These are phyloP conservation scores for Nicotiana tabacum DNA, from an alignment of 257 asterid species.

Conservation along the genomic window DNA sequence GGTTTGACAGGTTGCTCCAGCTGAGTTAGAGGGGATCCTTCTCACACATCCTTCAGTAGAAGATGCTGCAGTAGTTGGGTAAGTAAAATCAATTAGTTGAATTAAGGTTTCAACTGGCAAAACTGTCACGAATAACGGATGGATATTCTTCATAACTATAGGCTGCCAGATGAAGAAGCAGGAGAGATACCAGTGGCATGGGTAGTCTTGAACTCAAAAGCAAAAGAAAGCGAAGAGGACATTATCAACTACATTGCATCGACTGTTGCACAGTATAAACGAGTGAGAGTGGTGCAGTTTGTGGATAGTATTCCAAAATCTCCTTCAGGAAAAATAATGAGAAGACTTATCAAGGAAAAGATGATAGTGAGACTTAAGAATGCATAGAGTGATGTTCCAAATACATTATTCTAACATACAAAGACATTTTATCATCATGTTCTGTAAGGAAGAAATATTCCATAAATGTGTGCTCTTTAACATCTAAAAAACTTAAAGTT, in stretches of 20 bases:
- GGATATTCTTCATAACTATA: slow-evolving; percentile 16
- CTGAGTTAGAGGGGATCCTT: slow-evolving; percentile 94
- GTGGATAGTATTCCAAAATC: slow-evolving; percentile 78
- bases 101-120: background rate
- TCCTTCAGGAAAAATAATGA: slow-evolving; percentile 87
- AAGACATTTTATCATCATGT: background rate
- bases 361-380: slow-evolving; percentile 30
- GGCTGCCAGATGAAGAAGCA: slow-evolving; percentile 69
- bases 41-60: slow-evolving; percentile 73
- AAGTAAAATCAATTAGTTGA: slow-evolving; percentile 5
- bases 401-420: background rate
- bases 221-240: slow-evolving; percentile 64
- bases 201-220: slow-evolving; percentile 55
- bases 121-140: background rate
- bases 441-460: background rate
- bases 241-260: slow-evolving; percentile 61
- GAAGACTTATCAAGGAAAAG: slow-evolving; percentile 66
- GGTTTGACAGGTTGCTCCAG: slow-evolving; percentile 89
- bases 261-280: slow-evolving; percentile 64
- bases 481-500: background rate
- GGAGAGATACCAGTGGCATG: slow-evolving; percentile 89
- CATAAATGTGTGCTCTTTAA: background rate
- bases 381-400: background rate
- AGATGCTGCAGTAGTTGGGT: slow-evolving; percentile 96
- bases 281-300: slow-evolving; percentile 56